A percentile compares a stretch with the other conserved stretches of the same genome.
Conservation (phyloP, 352 stramenopile genomes). For the Phytophthora niederhauseri region DNA sequence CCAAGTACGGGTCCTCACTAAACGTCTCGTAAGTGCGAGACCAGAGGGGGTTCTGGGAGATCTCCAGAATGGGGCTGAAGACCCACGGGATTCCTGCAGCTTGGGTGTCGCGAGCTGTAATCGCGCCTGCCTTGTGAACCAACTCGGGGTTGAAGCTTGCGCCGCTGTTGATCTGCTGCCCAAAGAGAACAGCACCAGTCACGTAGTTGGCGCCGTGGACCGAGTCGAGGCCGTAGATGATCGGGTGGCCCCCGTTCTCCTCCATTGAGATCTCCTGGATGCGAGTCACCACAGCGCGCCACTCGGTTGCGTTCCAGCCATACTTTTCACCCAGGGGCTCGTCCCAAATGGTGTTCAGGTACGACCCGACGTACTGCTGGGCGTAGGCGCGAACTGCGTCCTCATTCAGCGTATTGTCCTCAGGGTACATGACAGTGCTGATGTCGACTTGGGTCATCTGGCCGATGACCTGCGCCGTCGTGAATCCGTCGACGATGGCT, state of each 20-base stretch:
- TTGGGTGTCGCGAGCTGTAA: conserved; percentile 70
- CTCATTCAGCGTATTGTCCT: conserved; percentile 59
- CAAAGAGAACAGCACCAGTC: conserved; percentile 73
- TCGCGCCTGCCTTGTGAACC: conserved; percentile 59
- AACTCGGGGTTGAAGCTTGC: conserved; percentile 87
- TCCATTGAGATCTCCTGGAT: conserved; percentile 84
- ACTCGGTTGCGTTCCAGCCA: conserved; percentile 65
- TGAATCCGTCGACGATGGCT: conserved; percentile 23
- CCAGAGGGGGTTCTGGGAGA: conserved; percentile 88
- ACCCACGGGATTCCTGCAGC: conserved; percentile 89
- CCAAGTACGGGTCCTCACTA: conserved; percentile 87
- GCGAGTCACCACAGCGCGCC: conserved; percentile 55
- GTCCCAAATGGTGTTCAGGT: conserved; percentile 82
- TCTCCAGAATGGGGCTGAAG: conserved; percentile 84
- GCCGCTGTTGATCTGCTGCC: conserved; percentile 88
- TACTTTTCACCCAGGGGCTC: conserved; percentile 46
- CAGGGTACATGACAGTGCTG: conserved; percentile 59
- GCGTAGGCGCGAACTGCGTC: conserved; percentile 61
- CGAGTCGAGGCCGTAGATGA: conserved; percentile 90
- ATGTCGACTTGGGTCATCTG: conserved; percentile 93
- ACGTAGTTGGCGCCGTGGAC: conserved; percentile 91
- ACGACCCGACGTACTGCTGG: conserved; percentile 80
- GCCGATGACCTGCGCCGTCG: conserved; percentile 55
- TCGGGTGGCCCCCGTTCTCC: conserved; percentile 57
- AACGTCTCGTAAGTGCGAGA: conserved; percentile 92